A percentile compares a stretch with the other conserved stretches of the same genome.
These are phyloP conservation scores for Ceratobasidium sp. DNA, from an alignment of 1,284 basidiomycete species.

Conservation along the genomic window DNA sequence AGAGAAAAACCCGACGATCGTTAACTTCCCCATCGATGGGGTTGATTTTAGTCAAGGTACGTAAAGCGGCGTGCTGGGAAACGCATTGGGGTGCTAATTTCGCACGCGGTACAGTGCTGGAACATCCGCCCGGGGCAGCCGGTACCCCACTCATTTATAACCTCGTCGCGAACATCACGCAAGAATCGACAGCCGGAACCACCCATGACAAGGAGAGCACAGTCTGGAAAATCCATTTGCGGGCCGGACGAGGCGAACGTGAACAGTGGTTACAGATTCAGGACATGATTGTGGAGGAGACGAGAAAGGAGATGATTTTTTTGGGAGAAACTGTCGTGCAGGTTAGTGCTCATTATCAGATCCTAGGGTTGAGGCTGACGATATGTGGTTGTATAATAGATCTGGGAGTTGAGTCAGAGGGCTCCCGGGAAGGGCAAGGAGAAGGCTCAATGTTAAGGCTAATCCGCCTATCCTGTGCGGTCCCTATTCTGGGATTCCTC, in stretches of 20 bases:
- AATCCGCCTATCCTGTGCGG: neutral
- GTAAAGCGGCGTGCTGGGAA: constrained; percentile 50
- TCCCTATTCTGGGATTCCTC: neutral
- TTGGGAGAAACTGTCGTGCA: constrained; percentile 95
- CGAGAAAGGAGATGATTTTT: constrained; percentile 96
- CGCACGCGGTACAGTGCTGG: constrained; percentile 70
- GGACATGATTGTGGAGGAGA: constrained; percentile 94
- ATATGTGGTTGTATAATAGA: no score
- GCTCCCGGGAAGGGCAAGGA: constrained; percentile 23
- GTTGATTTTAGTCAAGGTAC: constrained; percentile 88
- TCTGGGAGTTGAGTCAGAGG: constrained; percentile 38
- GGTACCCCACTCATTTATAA: constrained; percentile 78
- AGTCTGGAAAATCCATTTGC: constrained; percentile 91
- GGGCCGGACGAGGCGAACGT: constrained; percentile 67
- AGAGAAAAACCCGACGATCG: constrained; percentile 98
- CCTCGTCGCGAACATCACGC: constrained; percentile 92
- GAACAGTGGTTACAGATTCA: constrained; percentile 98
- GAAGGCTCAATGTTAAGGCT: neutral
- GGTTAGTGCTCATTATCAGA: no score
- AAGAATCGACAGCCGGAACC: constrained; percentile 92
- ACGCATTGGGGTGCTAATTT: constrained; percentile 37
- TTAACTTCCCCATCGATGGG: constrained; percentile 93
- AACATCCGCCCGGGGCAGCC: constrained; percentile 61
- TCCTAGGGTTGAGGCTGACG: no score
- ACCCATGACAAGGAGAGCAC: constrained; percentile 85